Conservation (phyloP, 306 rosid species). For the Inga oerstediana region DNA sequence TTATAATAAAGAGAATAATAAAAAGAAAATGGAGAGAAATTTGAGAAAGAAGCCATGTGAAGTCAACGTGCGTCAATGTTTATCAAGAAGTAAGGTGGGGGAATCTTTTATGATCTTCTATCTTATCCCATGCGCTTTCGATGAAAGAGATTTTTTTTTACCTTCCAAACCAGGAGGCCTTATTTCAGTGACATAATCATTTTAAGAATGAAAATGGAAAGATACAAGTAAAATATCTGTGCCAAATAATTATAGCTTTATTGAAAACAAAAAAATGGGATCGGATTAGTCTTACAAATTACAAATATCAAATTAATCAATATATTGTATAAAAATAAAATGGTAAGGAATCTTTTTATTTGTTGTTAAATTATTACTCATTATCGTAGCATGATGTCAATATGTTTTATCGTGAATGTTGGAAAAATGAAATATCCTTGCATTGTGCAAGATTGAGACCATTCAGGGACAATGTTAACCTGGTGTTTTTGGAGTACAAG, state of each 20-base stretch:
- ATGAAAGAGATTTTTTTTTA: background rate
- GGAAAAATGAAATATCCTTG: background rate
- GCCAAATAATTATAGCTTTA: background rate
- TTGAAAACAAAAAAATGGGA: background rate
- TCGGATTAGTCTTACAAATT: background rate
- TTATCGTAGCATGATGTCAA: background rate
- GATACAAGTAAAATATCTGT: background rate
- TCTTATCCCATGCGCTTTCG: background rate
- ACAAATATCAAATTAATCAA: background rate
- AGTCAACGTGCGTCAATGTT: background rate
- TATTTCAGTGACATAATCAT: background rate
- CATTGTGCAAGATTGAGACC: background rate
- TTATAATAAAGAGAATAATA: too few species aligned
- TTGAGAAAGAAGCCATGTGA: too few species aligned
- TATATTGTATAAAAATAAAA: too few species aligned
- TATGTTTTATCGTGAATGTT: background rate
- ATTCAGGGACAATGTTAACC: background rate
- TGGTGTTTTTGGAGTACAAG: too few species aligned
- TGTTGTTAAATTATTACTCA: background rate
- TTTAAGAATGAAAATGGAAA: background rate
- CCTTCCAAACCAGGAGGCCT: background rate
- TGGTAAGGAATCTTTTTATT: background rate
- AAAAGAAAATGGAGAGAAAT: too few species aligned
- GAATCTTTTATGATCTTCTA: background rate
- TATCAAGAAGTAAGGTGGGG: background rate